These are phyloP conservation scores for Kwoniella mangroviensis DNA, from an alignment of 768 basidiomycete genomes.

Conservation along the genomic window DNA sequence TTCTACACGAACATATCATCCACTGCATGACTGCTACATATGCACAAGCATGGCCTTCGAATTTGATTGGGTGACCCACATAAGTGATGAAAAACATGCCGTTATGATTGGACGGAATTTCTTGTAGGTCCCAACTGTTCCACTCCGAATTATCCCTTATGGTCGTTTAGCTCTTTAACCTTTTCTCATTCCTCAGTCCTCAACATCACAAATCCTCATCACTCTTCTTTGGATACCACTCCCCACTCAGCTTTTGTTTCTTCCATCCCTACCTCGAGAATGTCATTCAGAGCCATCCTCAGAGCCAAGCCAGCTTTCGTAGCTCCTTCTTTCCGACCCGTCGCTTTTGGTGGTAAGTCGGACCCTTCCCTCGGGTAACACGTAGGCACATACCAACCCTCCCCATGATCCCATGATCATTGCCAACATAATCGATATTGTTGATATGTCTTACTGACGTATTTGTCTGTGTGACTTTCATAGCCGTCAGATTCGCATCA, in stretches of 20 bases:
- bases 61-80: not conserved
- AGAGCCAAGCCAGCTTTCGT: conserved; percentile 28
- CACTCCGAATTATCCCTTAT: conserved; percentile 24
- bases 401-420: too few species aligned
- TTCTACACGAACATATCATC: not conserved
- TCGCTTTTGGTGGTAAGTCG: conserved; percentile 32
- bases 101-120: conserved; percentile 7
- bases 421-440: too few species aligned
- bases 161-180: not conserved
- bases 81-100: not conserved
- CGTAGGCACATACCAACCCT: not conserved
- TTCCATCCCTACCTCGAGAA: not conserved
- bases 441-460: not conserved
- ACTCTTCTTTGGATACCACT: not conserved
- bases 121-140: not conserved
- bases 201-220: not conserved
- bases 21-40: not conserved
- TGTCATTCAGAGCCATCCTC: conserved; percentile 31
- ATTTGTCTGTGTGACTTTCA: not conserved
- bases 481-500: conserved; percentile 47
- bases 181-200: not conserved
- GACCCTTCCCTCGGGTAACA: not conserved
- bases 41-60: too few species aligned
- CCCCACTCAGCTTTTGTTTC: conserved; percentile 27
- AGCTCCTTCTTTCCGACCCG: conserved; percentile 26